These are phyloP conservation scores for Zychaea mexicana DNA, from an alignment of 371 early-diverging fungal genomes.

Conservation along the genomic window DNA sequence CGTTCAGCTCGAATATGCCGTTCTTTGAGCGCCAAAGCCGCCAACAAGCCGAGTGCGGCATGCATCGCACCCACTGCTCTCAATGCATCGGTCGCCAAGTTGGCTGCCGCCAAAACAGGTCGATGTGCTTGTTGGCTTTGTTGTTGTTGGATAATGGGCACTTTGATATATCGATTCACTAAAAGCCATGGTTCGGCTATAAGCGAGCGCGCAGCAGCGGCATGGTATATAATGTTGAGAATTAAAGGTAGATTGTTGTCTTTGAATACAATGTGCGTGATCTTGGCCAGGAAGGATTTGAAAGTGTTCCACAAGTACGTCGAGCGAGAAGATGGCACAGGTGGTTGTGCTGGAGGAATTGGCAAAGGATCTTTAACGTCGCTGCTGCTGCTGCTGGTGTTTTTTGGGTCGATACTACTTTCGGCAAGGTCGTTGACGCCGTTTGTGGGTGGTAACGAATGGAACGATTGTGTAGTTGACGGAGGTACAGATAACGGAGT, in stretches of 20 bases:
- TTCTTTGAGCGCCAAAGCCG: conserved; percentile 36
- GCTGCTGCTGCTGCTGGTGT: background rate
- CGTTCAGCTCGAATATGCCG: conserved; percentile 34
- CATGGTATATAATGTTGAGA: conserved; percentile 36
- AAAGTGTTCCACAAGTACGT: background rate
- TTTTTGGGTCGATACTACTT: too few relatives aligned
- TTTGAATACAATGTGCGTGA: conserved; percentile 30
- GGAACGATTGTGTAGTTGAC: background rate
- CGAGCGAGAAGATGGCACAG: background rate
- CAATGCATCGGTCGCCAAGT: conserved; percentile 30
- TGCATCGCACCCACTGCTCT: conserved; percentile 41
- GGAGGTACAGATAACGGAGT: background rate
- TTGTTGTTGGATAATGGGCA: conserved; percentile 14
- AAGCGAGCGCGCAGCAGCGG: conserved; percentile 33
- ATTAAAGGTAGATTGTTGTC: conserved; percentile 45
- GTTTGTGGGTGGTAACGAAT: background rate
- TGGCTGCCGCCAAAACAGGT: conserved; percentile 5
- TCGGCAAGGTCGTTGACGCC: background rate
- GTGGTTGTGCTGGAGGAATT: background rate
- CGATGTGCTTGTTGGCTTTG: conserved; percentile 3
- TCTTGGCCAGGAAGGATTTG: background rate
- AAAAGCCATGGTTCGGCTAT: conserved; percentile 20
- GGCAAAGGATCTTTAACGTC: background rate
- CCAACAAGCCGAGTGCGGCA: conserved; percentile 32
- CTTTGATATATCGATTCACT: conserved; percentile 17